A percentile compares a stretch with the other conserved stretches of the same genome.
phyloP scores from a whole-genome alignment of 2,329 filamentous ascomycete genomes.

The Fusarium sp. region DNA sequence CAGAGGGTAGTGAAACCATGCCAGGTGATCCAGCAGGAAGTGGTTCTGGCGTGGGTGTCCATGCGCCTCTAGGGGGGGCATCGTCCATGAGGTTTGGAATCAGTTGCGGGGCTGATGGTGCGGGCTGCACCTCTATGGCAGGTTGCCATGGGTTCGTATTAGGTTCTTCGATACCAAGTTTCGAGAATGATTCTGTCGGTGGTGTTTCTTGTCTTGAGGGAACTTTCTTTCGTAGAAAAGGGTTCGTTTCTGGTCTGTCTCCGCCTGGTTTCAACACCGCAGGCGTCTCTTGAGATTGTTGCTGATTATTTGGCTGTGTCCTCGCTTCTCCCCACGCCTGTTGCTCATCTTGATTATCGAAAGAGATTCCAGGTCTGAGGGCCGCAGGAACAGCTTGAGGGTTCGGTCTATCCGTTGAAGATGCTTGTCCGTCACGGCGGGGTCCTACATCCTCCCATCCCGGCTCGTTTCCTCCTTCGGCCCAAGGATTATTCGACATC shows the following conservation, averaged over 20 bases:
- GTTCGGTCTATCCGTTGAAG: neutral
- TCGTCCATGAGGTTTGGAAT: slow-evolving; percentile 37
- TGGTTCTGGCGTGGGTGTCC: slow-evolving; percentile 42
- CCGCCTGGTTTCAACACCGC: slow-evolving; percentile 46
- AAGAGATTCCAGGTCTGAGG: slow-evolving; percentile 44
- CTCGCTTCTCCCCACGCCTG: slow-evolving; percentile 45
- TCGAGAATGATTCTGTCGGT: slow-evolving; percentile 51
- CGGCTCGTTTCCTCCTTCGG: slow-evolving; percentile 30
- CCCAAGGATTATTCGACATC: slow-evolving; percentile 40
- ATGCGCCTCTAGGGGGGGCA: slow-evolving; percentile 40
- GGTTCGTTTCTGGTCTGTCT: slow-evolving; percentile 57
- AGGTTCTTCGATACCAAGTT: slow-evolving; percentile 53
- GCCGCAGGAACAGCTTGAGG: slow-evolving; percentile 42
- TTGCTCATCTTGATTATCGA: slow-evolving; percentile 40
- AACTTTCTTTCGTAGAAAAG: slow-evolving; percentile 60
- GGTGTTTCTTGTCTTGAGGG: slow-evolving; percentile 39
- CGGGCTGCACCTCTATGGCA: slow-evolving; percentile 33
- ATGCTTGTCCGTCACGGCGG: slow-evolving; percentile 17
- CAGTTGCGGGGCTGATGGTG: slow-evolving; percentile 13
- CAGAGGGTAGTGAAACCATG: slow-evolving; percentile 49
- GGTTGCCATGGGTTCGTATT: slow-evolving; percentile 49
- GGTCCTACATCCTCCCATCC: slow-evolving; percentile 38
- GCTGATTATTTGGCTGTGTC: slow-evolving; percentile 15
- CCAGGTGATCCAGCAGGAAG: slow-evolving; percentile 43
- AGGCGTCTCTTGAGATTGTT: slow-evolving; percentile 39